Evolutionary conservation across 2,329 filamentous ascomycete species (phyloP), one percentile per base, ranked within the genome.

Genomic region (Botrytis porri): DNA sequence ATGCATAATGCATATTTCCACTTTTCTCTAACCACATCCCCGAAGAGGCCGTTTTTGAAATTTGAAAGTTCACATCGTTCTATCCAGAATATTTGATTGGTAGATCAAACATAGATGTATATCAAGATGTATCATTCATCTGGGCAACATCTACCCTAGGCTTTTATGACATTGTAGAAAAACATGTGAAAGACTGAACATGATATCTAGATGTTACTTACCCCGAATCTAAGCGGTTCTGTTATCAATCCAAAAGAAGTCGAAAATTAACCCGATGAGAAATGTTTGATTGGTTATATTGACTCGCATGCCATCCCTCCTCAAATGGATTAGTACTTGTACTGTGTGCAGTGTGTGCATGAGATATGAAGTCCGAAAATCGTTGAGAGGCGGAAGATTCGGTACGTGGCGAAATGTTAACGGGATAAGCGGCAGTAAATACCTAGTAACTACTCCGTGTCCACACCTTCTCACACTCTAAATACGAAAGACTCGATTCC

Each of bases 141-240:
- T 35, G 35, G 43, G 48, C 22, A 32, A 29, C 25, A 20, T 6
- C 43, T 39, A 51, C 22, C 43, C 45, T 51, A 22, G 63, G 63
- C 64, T 29, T 67, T 54, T 29, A 18, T n/a, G 35, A 54, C 54
- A 22, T 37, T 54, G 7, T 51, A 10, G 25, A n/a, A 18, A 51
- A 37, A 51, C 63, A 66, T 66, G 63, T 69, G 65, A 69, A 69
- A 43, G 65, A 41, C 16, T 35, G 61, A 63, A 29, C 35, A 37
- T 37, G 43, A 51, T 51, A 66, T 51, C 32, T 35, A 25, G 1
- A 51, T 51, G 43, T n/a, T n/a, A n/a, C 12, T 16, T 18, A 18
- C 51, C 14, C 43, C 43, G 45, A 66, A 66, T 29, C 63, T 66
- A 66, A 48, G 63, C 63, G 43, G 5, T 18, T 5, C 25, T 22